A percentile compares a stretch with the other conserved stretches of the same genome.
Conservation (phyloP, 257 asterid genomes). For the Cruciata laevipes region DNA sequence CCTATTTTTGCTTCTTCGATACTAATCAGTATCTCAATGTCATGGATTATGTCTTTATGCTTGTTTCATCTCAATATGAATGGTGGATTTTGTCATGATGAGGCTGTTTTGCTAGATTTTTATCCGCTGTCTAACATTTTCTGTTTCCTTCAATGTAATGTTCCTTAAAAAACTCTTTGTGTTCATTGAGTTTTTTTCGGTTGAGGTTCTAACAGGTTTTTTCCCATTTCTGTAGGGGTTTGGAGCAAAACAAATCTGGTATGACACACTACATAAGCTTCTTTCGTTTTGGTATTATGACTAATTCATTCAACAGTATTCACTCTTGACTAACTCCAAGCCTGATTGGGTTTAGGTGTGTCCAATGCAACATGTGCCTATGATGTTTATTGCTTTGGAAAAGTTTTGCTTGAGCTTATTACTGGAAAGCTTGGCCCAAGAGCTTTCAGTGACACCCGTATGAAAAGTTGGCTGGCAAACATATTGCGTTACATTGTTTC, state of each 20-base stretch:
- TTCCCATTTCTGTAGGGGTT: not conserved
- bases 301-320: not conserved
- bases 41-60: not conserved
- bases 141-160: not conserved
- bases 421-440: slow-evolving; percentile 53
- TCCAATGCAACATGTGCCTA: slow-evolving; percentile 32
- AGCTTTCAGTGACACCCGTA: not conserved
- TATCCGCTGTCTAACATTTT: not conserved
- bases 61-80: not conserved
- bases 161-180: not conserved
- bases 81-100: not conserved
- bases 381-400: slow-evolving; percentile 69
- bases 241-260: slow-evolving; percentile 1
- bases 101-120: not conserved
- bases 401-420: slow-evolving; percentile 58
- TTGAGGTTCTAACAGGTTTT: not conserved
- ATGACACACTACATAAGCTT: not conserved
- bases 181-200: not conserved
- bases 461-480: slow-evolving; percentile 22
- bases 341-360: not conserved
- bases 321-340: not conserved
- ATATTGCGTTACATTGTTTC: slow-evolving; percentile 28
- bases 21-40: not conserved
- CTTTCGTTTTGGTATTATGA: not conserved
- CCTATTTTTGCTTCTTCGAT: no score